A percentile compares a stretch with the other conserved stretches of the same genome.
phyloP scores from a whole-genome alignment of 176 grass and related monocot genomes.

The Triticum turgidum region DNA sequence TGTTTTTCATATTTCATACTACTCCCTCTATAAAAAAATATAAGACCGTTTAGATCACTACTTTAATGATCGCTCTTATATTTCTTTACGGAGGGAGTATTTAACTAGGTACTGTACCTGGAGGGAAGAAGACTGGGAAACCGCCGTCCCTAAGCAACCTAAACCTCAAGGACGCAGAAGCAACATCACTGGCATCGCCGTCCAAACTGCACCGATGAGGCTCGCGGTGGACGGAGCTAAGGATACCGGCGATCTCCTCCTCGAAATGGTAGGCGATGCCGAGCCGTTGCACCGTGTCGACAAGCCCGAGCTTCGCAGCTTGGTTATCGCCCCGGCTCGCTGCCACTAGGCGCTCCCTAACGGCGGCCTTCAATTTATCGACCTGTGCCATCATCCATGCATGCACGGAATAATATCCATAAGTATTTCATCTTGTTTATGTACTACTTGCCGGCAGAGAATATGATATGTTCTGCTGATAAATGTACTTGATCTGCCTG shows the following conservation, averaged over 20 bases:
- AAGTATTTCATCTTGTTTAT: not conserved
- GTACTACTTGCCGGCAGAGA: not conserved
- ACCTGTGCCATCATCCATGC: not conserved
- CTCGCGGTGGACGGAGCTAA: not conserved
- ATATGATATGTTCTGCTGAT: not conserved
- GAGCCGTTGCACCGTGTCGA: conserved; percentile 49
- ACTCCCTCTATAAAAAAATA: too few species aligned
- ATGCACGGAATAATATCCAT: not conserved
- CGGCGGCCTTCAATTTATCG: conserved; percentile 21
- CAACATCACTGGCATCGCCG: not conserved
- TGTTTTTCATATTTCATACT: too few species aligned
- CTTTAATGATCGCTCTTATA: too few species aligned
- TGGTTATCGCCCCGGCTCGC: not conserved
- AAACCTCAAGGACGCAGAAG: conserved; percentile 32
- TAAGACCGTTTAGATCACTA: too few species aligned
- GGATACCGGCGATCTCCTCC: conserved; percentile 27
- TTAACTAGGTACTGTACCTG: conserved; percentile 15
- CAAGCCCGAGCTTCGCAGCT: conserved; percentile 17
- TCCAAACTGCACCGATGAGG: not conserved
- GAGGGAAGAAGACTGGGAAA: not conserved
- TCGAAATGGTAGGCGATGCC: conserved; percentile 56
- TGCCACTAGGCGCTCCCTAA: not conserved
- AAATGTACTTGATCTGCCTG: not conserved
- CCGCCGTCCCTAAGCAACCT: conserved; percentile 27
- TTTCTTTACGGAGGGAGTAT: too few species aligned